These are phyloP conservation scores for Physcomitrium patens DNA, from an alignment of 225 moss, liverwort and hornwort species.

Conservation along the genomic window DNA sequence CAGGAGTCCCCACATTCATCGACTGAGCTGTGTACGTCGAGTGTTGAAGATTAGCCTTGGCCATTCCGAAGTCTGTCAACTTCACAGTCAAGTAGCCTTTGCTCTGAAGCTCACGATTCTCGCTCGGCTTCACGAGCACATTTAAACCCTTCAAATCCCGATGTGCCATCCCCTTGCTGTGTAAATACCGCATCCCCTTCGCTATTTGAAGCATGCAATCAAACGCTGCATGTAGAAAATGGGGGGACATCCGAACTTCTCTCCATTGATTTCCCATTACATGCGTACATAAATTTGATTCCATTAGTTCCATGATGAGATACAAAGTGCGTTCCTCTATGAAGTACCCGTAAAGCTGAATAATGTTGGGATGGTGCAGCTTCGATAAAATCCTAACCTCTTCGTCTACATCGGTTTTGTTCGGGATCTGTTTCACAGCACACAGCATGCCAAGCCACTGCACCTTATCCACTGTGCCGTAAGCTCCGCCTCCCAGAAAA, in stretches of 20 bases:
- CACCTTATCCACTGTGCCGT: constrained; percentile 37
- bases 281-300: constrained; percentile 3
- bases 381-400: constrained; percentile 44
- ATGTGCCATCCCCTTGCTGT: constrained; percentile 46
- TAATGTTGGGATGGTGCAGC: constrained; percentile 50
- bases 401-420: not conserved
- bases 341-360: constrained; percentile 46
- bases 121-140: constrained; percentile 38
- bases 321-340: constrained; percentile 26
- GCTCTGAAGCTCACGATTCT: constrained; percentile 30
- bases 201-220: constrained; percentile 54
- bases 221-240: constrained; percentile 36
- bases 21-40: constrained; percentile 35
- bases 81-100: constrained; percentile 36
- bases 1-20: constrained; percentile 30
- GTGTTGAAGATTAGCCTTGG: constrained; percentile 38
- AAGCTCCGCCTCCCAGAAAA: constrained; percentile 32
- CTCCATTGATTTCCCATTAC: constrained; percentile 5
- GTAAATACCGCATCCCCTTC: constrained; percentile 47
- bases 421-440: constrained; percentile 28
- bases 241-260: constrained; percentile 6
- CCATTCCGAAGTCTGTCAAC: constrained; percentile 47
- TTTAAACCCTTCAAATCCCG: constrained; percentile 53
- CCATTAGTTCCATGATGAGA: constrained; percentile 51
- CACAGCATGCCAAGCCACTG: constrained; percentile 43